These are phyloP conservation scores for Pittosporum tobira DNA, from an alignment of 129 eudicot genomes.

Conservation along the genomic window DNA sequence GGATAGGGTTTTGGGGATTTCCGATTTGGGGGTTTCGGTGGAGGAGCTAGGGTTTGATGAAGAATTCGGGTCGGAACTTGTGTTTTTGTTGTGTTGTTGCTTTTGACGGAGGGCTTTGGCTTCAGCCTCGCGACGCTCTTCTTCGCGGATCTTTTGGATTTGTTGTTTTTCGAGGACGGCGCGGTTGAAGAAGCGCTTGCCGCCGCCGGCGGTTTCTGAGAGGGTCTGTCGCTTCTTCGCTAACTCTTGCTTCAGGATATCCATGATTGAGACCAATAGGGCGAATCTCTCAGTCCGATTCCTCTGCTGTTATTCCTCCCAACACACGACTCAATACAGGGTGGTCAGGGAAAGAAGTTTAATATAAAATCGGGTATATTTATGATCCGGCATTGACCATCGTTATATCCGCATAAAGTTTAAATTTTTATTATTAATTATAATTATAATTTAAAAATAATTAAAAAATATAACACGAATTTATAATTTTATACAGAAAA, in stretches of 20 bases:
- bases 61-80: constrained; percentile 21
- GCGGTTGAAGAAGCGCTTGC: constrained; percentile 66
- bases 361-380: too few relatives aligned
- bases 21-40: constrained; percentile 31
- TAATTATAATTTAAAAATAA: too few relatives aligned
- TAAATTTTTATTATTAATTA: too few relatives aligned
- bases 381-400: too few relatives aligned
- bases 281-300: too few relatives aligned
- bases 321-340: too few relatives aligned
- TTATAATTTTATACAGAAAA: too few relatives aligned
- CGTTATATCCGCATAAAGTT: too few relatives aligned
- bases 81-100: constrained; percentile 17
- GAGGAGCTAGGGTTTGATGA: constrained; percentile 36
- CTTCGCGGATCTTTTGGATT: constrained; percentile 64
- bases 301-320: too few relatives aligned
- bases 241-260: constrained; percentile 66
- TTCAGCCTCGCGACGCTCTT: constrained; percentile 68
- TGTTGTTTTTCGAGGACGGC: constrained; percentile 84
- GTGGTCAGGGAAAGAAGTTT: too few relatives aligned
- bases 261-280: constrained; percentile 44
- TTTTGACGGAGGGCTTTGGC: constrained; percentile 51
- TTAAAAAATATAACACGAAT: too few relatives aligned
- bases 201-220: constrained; percentile 60
- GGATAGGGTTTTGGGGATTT: constrained; percentile 31
- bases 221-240: constrained; percentile 48